phyloP scores from a whole-genome alignment of 2,329 filamentous ascomycete genomes.

The Fusarium odoratissimum region DNA sequence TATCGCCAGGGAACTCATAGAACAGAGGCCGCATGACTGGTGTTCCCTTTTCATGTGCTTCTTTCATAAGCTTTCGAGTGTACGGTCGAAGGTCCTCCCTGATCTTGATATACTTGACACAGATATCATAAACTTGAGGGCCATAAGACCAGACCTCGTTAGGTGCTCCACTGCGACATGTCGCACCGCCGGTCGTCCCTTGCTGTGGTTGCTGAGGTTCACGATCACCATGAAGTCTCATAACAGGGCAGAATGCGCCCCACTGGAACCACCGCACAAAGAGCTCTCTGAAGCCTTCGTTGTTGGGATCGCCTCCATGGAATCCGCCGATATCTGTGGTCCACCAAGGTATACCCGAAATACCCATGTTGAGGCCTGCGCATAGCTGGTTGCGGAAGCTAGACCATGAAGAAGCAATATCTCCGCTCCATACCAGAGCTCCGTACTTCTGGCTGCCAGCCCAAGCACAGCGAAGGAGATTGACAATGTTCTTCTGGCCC shows the following conservation, averaged over 20 bases:
- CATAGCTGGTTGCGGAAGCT: constrained; percentile 69
- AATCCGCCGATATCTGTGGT: constrained; percentile 79
- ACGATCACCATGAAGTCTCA: constrained; percentile 74
- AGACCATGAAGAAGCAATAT: constrained; percentile 73
- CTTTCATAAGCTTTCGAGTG: constrained; percentile 66
- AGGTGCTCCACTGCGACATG: constrained; percentile 61
- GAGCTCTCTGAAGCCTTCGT: constrained; percentile 69
- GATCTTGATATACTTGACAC: constrained; percentile 67
- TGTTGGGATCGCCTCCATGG: constrained; percentile 70
- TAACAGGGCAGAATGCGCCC: constrained; percentile 74
- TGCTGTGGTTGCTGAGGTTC: constrained; percentile 62
- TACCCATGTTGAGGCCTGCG: constrained; percentile 73
- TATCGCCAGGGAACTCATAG: constrained; percentile 70
- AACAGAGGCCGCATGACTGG: constrained; percentile 73
- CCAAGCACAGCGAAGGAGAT: constrained; percentile 63
- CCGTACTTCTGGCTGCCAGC: constrained; percentile 70
- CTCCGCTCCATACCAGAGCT: constrained; percentile 74
- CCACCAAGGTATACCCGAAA: constrained; percentile 75
- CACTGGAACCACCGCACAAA: constrained; percentile 78
- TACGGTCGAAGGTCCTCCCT: constrained; percentile 70
- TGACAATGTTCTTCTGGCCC: constrained; percentile 68
- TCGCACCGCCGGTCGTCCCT: constrained; percentile 52
- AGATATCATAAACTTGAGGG: constrained; percentile 68
- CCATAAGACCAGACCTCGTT: constrained; percentile 78
- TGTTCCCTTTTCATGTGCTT: constrained; percentile 68